Evolutionary conservation across 2,329 filamentous ascomycete genomes (phyloP).

Genomic region (Penicillium sp.): DNA sequence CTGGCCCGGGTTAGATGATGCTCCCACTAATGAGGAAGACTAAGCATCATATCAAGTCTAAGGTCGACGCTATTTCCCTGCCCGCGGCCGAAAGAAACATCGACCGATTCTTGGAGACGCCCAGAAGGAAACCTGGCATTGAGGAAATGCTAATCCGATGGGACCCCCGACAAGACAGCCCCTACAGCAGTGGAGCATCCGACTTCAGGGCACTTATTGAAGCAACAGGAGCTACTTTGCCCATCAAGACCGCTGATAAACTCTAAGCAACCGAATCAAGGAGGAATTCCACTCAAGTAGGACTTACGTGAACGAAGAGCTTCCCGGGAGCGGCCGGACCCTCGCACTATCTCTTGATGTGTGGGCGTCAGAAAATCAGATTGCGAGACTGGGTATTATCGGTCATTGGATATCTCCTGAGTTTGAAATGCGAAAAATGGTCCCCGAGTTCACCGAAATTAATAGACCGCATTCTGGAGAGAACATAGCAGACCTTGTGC

Average conservation of each 20-base stretch:
- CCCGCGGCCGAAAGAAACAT: constrained; percentile 2
- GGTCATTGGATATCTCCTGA: constrained; percentile 8
- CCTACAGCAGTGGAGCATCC: constrained; percentile 11
- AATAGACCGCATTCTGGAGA: constrained; percentile 13
- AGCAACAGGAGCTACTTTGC: constrained; percentile 11
- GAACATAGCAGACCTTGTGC: constrained; percentile 11
- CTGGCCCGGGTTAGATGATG: too few relatives aligned
- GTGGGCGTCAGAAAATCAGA: constrained; percentile 9
- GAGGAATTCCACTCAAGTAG: constrained; percentile 10
- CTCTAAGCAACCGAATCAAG: constrained; percentile 8
- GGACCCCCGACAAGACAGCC: constrained; percentile 4
- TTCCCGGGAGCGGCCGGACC: constrained; percentile 4
- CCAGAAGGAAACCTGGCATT: constrained; percentile 7
- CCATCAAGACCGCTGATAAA: constrained; percentile 6
- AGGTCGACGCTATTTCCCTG: not conserved
- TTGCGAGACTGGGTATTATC: constrained; percentile 9
- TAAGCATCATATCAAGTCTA: constrained; percentile 11
- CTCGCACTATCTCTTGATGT: constrained; percentile 7
- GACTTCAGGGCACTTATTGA: constrained; percentile 14
- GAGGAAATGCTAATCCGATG: constrained; percentile 1
- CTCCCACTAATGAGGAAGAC: too few relatives aligned
- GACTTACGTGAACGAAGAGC: constrained; percentile 12
- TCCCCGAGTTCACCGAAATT: constrained; percentile 8
- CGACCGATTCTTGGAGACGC: constrained; percentile 8
- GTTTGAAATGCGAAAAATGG: not conserved